A percentile compares a stretch with the other conserved stretches of the same genome.
Conservation (phyloP, 2,329 filamentous ascomycete genomes). For the Chaetomiaceae sp. region DNA sequence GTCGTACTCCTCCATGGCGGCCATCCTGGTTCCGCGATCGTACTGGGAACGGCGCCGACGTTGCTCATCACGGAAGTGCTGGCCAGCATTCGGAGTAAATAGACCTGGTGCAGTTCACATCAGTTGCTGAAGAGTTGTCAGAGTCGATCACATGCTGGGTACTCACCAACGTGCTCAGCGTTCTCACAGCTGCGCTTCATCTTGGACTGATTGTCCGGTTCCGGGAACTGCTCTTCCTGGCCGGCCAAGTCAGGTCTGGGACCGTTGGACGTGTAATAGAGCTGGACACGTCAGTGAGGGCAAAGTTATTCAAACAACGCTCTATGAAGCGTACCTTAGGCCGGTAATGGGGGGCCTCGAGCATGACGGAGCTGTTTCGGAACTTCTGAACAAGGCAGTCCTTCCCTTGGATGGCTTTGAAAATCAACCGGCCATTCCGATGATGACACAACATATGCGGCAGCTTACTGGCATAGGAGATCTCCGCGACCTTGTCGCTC, state of each 20-base stretch:
- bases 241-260: constrained; percentile 52
- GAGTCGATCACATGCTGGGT: background rate
- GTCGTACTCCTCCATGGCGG: constrained; percentile 58
- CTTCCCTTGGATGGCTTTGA: constrained; percentile 76
- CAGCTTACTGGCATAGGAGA: constrained; percentile 86
- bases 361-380: constrained; percentile 92
- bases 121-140: background rate
- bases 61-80: constrained; percentile 68
- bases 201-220: constrained; percentile 78
- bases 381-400: constrained; percentile 93
- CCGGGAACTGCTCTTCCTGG: constrained; percentile 67
- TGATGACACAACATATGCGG: background rate
- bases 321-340: constrained; percentile 58
- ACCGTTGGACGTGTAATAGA: constrained; percentile 47
- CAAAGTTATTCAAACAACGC: constrained; percentile 1
- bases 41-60: constrained; percentile 71
- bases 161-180: constrained; percentile 72
- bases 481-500: constrained; percentile 77
- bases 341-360: constrained; percentile 72
- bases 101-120: constrained; percentile 46
- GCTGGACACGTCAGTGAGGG: constrained; percentile 30
- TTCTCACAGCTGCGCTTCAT: constrained; percentile 84
- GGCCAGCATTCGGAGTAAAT: constrained; percentile 72
- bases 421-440: constrained; percentile 26
- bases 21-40: constrained; percentile 72